These are phyloP conservation scores for Macrophomina phaseolina DNA, from an alignment of 2,329 filamentous ascomycete genomes.

Conservation along the genomic window DNA sequence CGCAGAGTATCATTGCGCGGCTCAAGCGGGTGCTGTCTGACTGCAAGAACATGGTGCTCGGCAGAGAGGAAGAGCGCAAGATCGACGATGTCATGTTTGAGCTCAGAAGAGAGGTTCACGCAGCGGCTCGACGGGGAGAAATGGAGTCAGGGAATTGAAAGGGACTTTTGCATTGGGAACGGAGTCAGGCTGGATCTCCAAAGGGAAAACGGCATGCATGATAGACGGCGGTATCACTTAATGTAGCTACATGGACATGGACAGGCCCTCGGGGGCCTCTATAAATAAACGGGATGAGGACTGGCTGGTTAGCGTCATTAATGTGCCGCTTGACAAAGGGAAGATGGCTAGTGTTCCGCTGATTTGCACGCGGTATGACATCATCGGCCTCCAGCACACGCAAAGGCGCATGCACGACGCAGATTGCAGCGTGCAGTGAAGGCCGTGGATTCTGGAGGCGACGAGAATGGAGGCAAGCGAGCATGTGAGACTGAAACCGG, in stretches of 20 bases:
- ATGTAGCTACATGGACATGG: slow-evolving; percentile 13
- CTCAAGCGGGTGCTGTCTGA: slow-evolving; percentile 64
- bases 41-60: slow-evolving; percentile 65
- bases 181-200: slow-evolving; percentile 5
- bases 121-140: slow-evolving; percentile 64
- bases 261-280: not conserved
- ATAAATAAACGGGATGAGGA: slow-evolving; percentile 1
- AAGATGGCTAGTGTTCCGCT: no score
- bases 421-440: not conserved
- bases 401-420: not conserved
- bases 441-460: not conserved
- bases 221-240: slow-evolving; percentile 13
- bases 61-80: slow-evolving; percentile 68
- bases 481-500: slow-evolving; percentile 24
- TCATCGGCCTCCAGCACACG: not conserved
- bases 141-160: not conserved
- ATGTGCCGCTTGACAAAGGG: no score
- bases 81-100: slow-evolving; percentile 83
- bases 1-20: slow-evolving; percentile 59
- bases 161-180: slow-evolving; percentile 5
- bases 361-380: not conserved
- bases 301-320: not conserved
- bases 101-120: slow-evolving; percentile 74
- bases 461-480: not conserved
- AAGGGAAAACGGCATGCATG: slow-evolving; percentile 18